phyloP scores from a whole-genome alignment of 2,329 filamentous ascomycete species.

The Aspergillus ochraceoroseus region DNA sequence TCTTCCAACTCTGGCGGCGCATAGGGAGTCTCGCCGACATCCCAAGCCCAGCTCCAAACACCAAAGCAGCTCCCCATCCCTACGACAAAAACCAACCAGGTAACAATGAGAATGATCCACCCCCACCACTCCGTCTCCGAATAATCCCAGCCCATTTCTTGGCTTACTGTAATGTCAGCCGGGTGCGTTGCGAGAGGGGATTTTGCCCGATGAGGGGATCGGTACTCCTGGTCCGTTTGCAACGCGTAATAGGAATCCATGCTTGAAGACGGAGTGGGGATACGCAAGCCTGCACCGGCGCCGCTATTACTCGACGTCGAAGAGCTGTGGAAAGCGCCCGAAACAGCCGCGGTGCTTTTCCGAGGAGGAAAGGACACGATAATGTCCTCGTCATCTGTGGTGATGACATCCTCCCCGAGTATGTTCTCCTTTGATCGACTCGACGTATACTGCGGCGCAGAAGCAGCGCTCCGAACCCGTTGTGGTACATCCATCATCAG shows the following conservation, averaged over 20 bases:
- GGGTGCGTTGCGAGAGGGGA: constrained; percentile 38
- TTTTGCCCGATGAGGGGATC: constrained; percentile 33
- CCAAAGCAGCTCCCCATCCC: constrained; percentile 95
- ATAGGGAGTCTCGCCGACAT: constrained; percentile 92
- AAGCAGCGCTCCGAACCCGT: constrained; percentile 22
- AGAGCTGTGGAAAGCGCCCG: constrained; percentile 15
- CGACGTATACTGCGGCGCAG: constrained; percentile 29
- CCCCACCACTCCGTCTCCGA: constrained; percentile 97
- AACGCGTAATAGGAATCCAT: constrained; percentile 60
- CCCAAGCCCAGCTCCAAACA: constrained; percentile 98
- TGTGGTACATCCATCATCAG: constrained; percentile 20
- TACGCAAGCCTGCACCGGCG: constrained; percentile 24
- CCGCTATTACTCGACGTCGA: constrained; percentile 15
- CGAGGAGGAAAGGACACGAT: constrained; percentile 58
- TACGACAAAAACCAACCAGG: constrained; percentile 92
- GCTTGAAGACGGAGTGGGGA: constrained; percentile 49
- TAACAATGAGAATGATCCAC: constrained; percentile 84
- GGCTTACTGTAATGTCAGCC: constrained; percentile 36
- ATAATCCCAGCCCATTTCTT: constrained; percentile 67
- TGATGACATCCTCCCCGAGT: constrained; percentile 64
- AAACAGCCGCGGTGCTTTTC: constrained; percentile 32
- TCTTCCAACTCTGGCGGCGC: constrained; percentile 93
- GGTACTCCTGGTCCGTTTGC: constrained; percentile 35
- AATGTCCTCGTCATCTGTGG: constrained; percentile 84
- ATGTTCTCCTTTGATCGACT: constrained; percentile 52